A percentile compares a stretch with the other conserved stretches of the same genome.
These are phyloP conservation scores for Tetrahymena borealis DNA, from an alignment of 73 alveolate species.

Conservation along the genomic window DNA sequence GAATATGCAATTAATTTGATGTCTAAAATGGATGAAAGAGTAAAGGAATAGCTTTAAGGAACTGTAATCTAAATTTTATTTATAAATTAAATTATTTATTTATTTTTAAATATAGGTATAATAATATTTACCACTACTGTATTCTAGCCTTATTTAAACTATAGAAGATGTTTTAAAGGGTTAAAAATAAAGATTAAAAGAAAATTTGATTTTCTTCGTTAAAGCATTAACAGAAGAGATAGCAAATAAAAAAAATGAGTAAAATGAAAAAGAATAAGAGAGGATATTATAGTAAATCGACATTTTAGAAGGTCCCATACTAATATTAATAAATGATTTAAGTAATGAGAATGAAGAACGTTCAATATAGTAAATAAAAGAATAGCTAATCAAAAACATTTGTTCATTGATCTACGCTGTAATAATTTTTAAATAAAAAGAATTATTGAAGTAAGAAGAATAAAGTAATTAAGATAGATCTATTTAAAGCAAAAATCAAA, in stretches of 20 bases:
- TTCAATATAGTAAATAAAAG: neutral
- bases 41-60: neutral
- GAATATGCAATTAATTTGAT: neutral
- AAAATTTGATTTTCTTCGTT: neutral
- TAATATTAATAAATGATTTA: neutral
- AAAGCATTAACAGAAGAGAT: neutral
- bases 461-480: too few species aligned
- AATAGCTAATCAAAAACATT: neutral
- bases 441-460: too few species aligned
- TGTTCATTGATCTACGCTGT: too few species aligned
- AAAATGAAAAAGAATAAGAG: neutral
- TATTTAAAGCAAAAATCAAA: too few species aligned
- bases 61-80: neutral
- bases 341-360: neutral
- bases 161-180: neutral
- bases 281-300: neutral
- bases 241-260: neutral
- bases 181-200: neutral
- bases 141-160: neutral
- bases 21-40: neutral
- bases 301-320: neutral
- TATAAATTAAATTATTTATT: neutral
- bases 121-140: neutral
- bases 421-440: too few species aligned
- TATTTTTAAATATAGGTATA: neutral